A percentile compares a stretch with the other conserved stretches of the same genome.
Conservation (phyloP, 2,329 filamentous ascomycete genomes). For the Pseudocercospora cruenta region DNA sequence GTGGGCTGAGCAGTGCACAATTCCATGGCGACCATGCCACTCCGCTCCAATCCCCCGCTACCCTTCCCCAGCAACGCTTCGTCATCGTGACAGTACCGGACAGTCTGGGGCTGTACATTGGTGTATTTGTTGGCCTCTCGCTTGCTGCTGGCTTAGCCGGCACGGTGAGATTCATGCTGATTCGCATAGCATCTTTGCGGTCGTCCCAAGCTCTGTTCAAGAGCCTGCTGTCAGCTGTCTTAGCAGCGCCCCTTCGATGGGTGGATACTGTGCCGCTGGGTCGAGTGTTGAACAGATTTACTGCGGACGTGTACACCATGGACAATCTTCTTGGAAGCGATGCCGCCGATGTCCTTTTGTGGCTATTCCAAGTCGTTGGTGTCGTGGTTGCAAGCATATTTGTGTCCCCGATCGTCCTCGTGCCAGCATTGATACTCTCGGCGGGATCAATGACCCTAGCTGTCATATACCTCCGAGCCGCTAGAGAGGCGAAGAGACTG, state of each 20-base stretch:
- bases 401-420: neutral
- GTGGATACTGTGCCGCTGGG: constrained; percentile 92
- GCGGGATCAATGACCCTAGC: neutral
- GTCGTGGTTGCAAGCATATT: constrained; percentile 10
- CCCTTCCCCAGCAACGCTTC: neutral
- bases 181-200: neutral
- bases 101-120: constrained; percentile 3
- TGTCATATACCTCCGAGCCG: constrained; percentile 3
- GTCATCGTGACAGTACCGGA: neutral
- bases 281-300: constrained; percentile 94
- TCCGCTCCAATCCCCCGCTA: too few species aligned
- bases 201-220: constrained; percentile 51
- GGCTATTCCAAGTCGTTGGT: constrained; percentile 4
- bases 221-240: constrained; percentile 78
- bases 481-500: constrained; percentile 11
- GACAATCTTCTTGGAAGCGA: constrained; percentile 50
- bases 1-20: neutral
- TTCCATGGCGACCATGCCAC: neutral
- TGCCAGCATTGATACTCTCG: constrained; percentile 3
- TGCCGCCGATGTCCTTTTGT: constrained; percentile 50
- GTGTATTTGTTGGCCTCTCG: too few species aligned
- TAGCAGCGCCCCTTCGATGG: constrained; percentile 90
- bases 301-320: constrained; percentile 87
- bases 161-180: neutral
- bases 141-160: neutral